A percentile compares a stretch with the other conserved stretches of the same genome.
Evolutionary conservation across 495 filamentous ascomycete species (phyloP).

Genomic region (Xeromyces bisporus): DNA sequence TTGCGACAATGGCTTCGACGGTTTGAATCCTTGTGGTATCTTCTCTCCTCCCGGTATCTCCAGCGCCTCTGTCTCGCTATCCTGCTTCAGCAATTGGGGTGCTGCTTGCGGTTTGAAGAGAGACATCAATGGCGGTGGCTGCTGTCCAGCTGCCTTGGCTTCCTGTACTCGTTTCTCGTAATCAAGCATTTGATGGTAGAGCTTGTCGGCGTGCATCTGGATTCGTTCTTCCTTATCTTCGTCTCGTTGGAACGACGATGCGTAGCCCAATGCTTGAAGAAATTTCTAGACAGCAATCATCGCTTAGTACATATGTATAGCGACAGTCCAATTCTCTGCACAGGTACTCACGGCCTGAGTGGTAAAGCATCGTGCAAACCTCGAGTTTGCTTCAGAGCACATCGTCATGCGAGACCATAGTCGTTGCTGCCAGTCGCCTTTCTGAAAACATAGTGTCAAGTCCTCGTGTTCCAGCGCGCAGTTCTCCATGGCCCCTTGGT

Average conservation of each 20-base stretch:
- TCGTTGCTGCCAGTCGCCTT: slow-evolving; percentile 35
- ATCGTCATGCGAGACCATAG: slow-evolving; percentile 42
- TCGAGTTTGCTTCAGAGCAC: slow-evolving; percentile 53
- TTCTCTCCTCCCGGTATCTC: slow-evolving; percentile 22
- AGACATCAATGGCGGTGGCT: slow-evolving; percentile 22
- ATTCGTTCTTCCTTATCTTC: slow-evolving; percentile 66
- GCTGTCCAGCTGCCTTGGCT: slow-evolving; percentile 43
- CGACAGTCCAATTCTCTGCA: neutral
- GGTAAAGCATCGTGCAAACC: slow-evolving; percentile 63
- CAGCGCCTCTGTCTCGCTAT: slow-evolving; percentile 4
- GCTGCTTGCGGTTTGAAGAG: slow-evolving; percentile 21
- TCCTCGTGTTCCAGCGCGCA: slow-evolving; percentile 71
- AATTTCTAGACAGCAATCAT: slow-evolving; percentile 44
- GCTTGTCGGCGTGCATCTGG: slow-evolving; percentile 83
- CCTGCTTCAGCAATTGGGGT: slow-evolving; percentile 2
- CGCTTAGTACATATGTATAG: neutral
- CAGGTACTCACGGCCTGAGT: slow-evolving; percentile 51
- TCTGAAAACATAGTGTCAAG: slow-evolving; percentile 57
- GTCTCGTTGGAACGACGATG: slow-evolving; percentile 44
- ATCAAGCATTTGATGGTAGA: slow-evolving; percentile 70
- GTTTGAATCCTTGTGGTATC: slow-evolving; percentile 19
- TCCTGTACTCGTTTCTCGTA: slow-evolving; percentile 54
- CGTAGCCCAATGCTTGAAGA: slow-evolving; percentile 79
- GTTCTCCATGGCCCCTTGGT: slow-evolving; percentile 77
- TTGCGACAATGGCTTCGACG: slow-evolving; percentile 38